Conservation (phyloP, 2,329 filamentous ascomycete genomes). For the Thelonectria blattea region DNA sequence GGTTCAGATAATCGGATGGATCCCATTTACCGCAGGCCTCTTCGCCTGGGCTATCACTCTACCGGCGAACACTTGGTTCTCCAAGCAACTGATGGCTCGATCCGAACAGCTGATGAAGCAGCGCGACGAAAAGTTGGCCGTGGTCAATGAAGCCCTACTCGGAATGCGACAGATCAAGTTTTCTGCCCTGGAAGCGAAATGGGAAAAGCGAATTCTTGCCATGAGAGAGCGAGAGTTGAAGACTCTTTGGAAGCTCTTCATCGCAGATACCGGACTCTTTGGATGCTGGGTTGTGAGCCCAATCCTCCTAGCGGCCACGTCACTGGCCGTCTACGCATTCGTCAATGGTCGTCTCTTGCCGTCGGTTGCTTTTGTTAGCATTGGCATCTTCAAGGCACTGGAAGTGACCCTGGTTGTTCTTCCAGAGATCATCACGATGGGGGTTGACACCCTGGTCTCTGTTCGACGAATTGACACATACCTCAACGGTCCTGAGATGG, state of each 20-base stretch:
- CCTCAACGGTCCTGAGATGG: constrained; percentile 69
- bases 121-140: constrained; percentile 75
- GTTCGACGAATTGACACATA: constrained; percentile 75
- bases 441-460: constrained; percentile 76
- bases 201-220: constrained; percentile 71
- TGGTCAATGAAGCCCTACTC: constrained; percentile 77
- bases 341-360: constrained; percentile 68
- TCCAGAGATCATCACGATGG: constrained; percentile 74
- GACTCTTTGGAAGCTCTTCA: constrained; percentile 70
- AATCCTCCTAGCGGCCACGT: constrained; percentile 73
- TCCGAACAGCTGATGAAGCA: constrained; percentile 77
- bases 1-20: constrained; percentile 73
- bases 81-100: constrained; percentile 67
- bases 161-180: constrained; percentile 89
- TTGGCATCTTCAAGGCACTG: constrained; percentile 75
- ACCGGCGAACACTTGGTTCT: constrained; percentile 71
- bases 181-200: constrained; percentile 75
- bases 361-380: constrained; percentile 79
- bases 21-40: constrained; percentile 69
- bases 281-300: constrained; percentile 77
- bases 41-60: constrained; percentile 67
- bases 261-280: constrained; percentile 66
- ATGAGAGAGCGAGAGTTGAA: constrained; percentile 70
- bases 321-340: constrained; percentile 71
- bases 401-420: constrained; percentile 74